Evolutionary conservation across 2,329 filamentous ascomycete genomes (phyloP), one percentile per base, ranked within the genome.

Genomic region (Albophoma yamanashiensis): DNA sequence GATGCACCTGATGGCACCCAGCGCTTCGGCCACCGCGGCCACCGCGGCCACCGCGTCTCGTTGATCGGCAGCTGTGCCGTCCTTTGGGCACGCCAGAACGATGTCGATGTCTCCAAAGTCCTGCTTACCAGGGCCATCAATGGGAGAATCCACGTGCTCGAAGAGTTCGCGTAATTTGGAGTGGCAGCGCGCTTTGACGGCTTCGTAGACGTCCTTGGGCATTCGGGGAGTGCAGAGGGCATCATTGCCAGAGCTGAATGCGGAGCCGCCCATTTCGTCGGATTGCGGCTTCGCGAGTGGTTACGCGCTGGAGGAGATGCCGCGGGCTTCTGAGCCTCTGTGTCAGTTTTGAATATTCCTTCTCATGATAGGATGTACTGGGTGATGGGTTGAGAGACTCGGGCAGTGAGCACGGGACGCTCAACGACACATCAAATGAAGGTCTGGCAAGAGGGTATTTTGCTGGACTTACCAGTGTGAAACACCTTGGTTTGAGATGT

Each of bases 31-130:
- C 17, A 74, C 66, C 4, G 62, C 60, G 1, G 70, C 70, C 11
- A 85, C n/a, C n/a, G n/a, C n/a, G n/a, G n/a, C n/a, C 67, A 1
- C 66, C 64, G 25, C 64, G 25, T 67, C 57, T 2, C 60, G 47
- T 25, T 36, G 9, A 2, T 22, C 20, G 20, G 62, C 62, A 62
- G 40, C 50, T 8, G 36, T 12, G 53, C 22, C 45, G 0, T 63
- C 47, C 5, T 60, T 68, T 20, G 74, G 72, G 39, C 69, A 68
- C 0, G 76, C 74, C 1, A 90, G 79, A 1, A 91, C 71, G 61
- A 92, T 78, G 71, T 94, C 90, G 43, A 95, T 75, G 64, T 94
- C 91, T 25, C 90, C 91, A 67, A 84, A 81, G 65, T 85, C 82
- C 0, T 64, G 50, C 71, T 94, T 94, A 1, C 70, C 85, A 0